phyloP scores from a whole-genome alignment of 2,329 filamentous ascomycete genomes.

The Anthostomella pinea region DNA sequence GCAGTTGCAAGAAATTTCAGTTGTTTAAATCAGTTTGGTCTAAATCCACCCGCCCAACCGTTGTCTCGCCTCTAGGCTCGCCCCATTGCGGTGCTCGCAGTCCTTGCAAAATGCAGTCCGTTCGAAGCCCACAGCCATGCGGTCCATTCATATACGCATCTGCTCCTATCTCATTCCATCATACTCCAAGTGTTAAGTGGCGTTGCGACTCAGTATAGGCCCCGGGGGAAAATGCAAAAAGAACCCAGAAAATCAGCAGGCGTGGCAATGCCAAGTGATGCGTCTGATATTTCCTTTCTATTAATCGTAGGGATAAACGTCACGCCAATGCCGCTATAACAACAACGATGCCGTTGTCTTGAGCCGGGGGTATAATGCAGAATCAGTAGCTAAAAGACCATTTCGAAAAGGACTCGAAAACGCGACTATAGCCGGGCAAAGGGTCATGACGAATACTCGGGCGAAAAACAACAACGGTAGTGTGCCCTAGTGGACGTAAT shows the following conservation, averaged over 20 bases:
- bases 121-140: no score
- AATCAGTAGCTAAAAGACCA: constrained; percentile 22
- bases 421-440: constrained; percentile 10
- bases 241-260: no score
- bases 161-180: constrained; percentile 17
- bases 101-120: no score
- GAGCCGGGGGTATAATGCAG: constrained; percentile 32
- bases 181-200: constrained; percentile 8
- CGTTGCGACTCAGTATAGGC: background rate
- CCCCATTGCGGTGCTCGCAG: no score
- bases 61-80: constrained; percentile 10
- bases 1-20: constrained; percentile 8
- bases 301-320: constrained; percentile 17
- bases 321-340: constrained; percentile 25
- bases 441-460: constrained; percentile 3
- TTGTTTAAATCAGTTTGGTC: constrained; percentile 13
- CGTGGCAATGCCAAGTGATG: constrained; percentile 5
- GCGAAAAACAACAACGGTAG: constrained; percentile 4
- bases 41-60: background rate
- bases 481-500: no score
- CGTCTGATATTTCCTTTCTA: constrained; percentile 9
- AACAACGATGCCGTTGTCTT: constrained; percentile 23
- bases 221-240: no score
- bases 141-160: constrained; percentile 19
- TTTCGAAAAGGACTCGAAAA: constrained; percentile 18